These are phyloP conservation scores for Dalechampia spathulata DNA, from an alignment of 441 rosid genomes.

Conservation along the genomic window DNA sequence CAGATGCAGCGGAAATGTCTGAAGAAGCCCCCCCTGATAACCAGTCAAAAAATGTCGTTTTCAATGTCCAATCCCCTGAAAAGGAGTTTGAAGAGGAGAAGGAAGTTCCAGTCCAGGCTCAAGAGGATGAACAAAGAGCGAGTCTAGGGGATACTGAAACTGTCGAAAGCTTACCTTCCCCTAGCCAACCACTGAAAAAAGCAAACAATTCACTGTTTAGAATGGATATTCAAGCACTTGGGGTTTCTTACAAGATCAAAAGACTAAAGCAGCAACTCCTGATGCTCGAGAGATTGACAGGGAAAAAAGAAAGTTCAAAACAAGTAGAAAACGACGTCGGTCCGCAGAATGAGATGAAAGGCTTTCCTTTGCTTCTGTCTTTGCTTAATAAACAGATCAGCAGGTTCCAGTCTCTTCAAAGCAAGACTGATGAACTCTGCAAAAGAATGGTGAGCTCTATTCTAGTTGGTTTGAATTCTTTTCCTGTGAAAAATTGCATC, in stretches of 20 bases:
- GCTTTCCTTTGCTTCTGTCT: conserved; percentile 39
- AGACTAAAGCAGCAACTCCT: conserved; percentile 85
- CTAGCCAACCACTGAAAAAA: conserved; percentile 25
- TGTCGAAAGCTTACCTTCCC: conserved; percentile 19
- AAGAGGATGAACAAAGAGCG: conserved; percentile 27
- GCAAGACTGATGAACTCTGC: conserved; percentile 75
- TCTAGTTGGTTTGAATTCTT: no score
- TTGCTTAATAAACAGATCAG: conserved; percentile 67
- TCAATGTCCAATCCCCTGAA: conserved; percentile 48
- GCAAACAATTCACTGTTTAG: conserved; percentile 43
- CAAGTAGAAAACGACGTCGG: conserved; percentile 22
- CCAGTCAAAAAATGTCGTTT: conserved; percentile 14
- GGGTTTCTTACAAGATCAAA: conserved; percentile 80
- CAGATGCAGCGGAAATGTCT: conserved; percentile 22
- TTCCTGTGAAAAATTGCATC: no score
- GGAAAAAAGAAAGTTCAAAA: conserved; percentile 47
- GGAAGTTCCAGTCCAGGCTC: conserved; percentile 23
- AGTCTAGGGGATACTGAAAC: conserved; percentile 17
- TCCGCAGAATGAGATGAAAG: conserved; percentile 22
- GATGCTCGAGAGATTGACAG: conserved; percentile 69
- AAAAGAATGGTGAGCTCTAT: conserved; percentile 61
- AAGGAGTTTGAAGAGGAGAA: conserved; percentile 36
- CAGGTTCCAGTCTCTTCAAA: conserved; percentile 82
- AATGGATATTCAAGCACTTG: conserved; percentile 90
- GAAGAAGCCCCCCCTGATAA: conserved; percentile 16